Evolutionary conservation across 805 yeast species (phyloP).

Genomic region (Ogataea paradorogensis): DNA sequence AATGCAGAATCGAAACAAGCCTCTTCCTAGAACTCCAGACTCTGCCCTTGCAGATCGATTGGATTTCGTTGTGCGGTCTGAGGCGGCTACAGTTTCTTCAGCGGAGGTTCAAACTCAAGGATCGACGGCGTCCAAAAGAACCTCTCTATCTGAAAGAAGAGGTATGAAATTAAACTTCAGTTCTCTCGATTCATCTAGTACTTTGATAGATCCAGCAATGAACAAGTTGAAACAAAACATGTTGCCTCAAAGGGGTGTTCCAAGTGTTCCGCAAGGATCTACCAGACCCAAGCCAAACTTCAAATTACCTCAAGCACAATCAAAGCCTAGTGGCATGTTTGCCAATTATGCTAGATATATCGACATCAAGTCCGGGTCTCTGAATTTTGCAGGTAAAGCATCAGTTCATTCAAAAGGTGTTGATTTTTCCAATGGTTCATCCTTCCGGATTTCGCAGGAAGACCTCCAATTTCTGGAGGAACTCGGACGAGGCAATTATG

Average conservation of each 20-base stretch:
- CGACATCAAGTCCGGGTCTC: conserved; percentile 87
- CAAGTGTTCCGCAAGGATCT: conserved; percentile 20
- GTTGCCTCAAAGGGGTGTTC: conserved; percentile 27
- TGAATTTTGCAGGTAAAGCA: conserved; percentile 91
- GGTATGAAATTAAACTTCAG: conserved; percentile 49
- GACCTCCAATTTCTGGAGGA: conserved; percentile 82
- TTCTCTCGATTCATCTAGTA: conserved; percentile 8
- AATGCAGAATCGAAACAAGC: conserved; percentile 1
- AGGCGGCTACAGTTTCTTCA: background rate
- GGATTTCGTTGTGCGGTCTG: conserved; percentile 5
- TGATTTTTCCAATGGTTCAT: conserved; percentile 83
- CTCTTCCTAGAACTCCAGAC: conserved; percentile 4
- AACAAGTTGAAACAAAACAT: conserved; percentile 24
- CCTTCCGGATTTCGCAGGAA: conserved; percentile 81
- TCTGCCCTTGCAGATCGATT: conserved; percentile 1
- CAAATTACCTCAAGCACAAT: conserved; percentile 25
- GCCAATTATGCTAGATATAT: conserved; percentile 83
- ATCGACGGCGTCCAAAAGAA: conserved; percentile 25
- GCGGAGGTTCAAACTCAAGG: conserved; percentile 1
- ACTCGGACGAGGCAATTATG: conserved; percentile 94
- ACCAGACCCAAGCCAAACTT: conserved; percentile 15
- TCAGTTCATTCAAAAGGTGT: conserved; percentile 89
- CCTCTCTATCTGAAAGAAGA: conserved; percentile 51
- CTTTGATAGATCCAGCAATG: conserved; percentile 9
- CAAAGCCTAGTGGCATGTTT: conserved; percentile 59